These are phyloP conservation scores for Russula brevipes DNA, from an alignment of 768 basidiomycete genomes.

Conservation along the genomic window DNA sequence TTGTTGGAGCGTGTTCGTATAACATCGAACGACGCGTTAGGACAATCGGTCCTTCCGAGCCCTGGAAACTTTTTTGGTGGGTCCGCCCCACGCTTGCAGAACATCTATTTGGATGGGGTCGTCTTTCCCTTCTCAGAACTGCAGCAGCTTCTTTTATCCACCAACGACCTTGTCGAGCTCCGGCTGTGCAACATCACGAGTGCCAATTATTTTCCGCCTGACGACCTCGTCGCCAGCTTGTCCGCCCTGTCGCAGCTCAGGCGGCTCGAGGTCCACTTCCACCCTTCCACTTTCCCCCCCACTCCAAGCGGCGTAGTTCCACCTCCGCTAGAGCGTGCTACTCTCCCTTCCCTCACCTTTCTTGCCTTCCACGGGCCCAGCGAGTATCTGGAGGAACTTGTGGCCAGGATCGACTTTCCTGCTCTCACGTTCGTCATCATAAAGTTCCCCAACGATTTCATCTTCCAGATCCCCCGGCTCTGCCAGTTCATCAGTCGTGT, in stretches of 20 bases:
- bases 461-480: conserved; percentile 3
- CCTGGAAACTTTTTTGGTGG: not conserved
- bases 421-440: not conserved
- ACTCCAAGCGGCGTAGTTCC: too few species aligned
- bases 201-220: not conserved
- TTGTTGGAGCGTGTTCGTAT: conserved; percentile 5
- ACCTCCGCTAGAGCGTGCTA: not conserved
- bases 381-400: conserved; percentile 5
- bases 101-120: not conserved
- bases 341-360: not conserved
- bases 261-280: not conserved
- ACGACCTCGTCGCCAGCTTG: not conserved
- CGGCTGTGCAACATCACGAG: not conserved
- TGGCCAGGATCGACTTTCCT: not conserved
- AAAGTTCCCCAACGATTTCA: not conserved
- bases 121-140: not conserved
- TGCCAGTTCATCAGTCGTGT: not conserved
- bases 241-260: not conserved
- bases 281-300: not conserved
- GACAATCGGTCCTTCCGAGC: conserved; percentile 31
- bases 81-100: not conserved
- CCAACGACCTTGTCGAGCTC: not conserved
- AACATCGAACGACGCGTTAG: conserved; percentile 34
- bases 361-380: not conserved
- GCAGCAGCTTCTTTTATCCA: not conserved